These are phyloP conservation scores for Candolleomyces eurysporus DNA, from an alignment of 768 basidiomycete species.

Conservation along the genomic window DNA sequence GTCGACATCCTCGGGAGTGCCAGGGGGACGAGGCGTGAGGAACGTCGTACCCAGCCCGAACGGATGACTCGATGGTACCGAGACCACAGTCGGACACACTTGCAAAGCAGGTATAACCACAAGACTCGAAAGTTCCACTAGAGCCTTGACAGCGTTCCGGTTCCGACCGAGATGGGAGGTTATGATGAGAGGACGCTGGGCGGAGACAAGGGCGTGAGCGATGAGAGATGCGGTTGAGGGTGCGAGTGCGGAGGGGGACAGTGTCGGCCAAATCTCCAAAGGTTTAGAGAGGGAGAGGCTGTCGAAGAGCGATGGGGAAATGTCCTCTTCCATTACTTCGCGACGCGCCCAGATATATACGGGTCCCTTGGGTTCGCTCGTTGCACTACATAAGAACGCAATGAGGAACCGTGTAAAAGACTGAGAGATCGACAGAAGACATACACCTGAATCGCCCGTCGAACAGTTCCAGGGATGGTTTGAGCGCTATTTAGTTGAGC, in stretches of 20 bases:
- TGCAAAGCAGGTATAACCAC: conserved; percentile 56
- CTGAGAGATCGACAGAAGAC: conserved; percentile 9
- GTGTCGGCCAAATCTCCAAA: conserved; percentile 47
- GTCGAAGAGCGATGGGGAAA: conserved; percentile 38
- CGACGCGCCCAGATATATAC: conserved; percentile 73
- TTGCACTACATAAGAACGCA: conserved; percentile 41
- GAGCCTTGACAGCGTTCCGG: conserved; percentile 39
- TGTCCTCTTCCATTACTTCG: conserved; percentile 68
- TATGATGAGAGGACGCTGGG: conserved; percentile 59
- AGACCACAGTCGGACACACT: conserved; percentile 48
- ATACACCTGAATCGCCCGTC: conserved; percentile 65
- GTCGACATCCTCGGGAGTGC: conserved; percentile 29
- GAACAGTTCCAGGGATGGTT: conserved; percentile 48
- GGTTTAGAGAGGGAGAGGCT: conserved; percentile 15
- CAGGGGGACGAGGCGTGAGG: conserved; percentile 38
- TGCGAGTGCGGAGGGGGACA: conserved; percentile 51
- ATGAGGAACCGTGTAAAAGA: conserved; percentile 1
- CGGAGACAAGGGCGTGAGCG: conserved; percentile 44
- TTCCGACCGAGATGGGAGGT: conserved; percentile 64
- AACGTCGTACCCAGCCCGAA: conserved; percentile 52
- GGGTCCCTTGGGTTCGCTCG: conserved; percentile 69
- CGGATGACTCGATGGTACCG: conserved; percentile 57
- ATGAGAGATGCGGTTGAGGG: conserved; percentile 38
- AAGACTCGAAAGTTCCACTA: conserved; percentile 45
- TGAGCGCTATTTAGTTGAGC: conserved; percentile 56